Evolutionary conservation across 768 basidiomycete genomes (phyloP), one percentile per base, ranked within the genome.

Genomic region (Suillus subaureus): DNA sequence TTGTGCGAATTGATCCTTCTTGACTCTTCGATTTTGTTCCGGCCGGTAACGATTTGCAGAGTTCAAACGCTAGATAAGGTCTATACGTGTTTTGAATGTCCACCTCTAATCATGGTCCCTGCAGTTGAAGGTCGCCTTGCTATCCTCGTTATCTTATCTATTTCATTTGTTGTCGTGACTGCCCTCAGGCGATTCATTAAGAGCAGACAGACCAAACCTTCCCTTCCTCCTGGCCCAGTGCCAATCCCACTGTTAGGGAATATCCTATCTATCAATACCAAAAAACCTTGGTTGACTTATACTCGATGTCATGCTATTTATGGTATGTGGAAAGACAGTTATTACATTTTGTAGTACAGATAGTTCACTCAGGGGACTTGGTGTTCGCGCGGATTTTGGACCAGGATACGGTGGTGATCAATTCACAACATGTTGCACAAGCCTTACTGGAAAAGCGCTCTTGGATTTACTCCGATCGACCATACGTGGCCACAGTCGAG

Each of bases 151-250:
- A 4, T 56, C n/a, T 23, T 56, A 15, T 13, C 15, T 23, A 37
- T 57, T 37, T 57, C 35, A 3, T 23, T 39, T 15, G 1, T 37
- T 57, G 15, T 16, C 49, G 13, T 52, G 16, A 28, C 28, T 28
- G 28, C 51, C 0, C 28, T 54, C 28, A 21, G 11, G 18, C 4
- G 28, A 28, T 54, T 40, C 78, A 28, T 52, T 16, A 18, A 52
- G 26, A 52, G 31, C 4, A 28, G 16, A 28, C 26, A 18, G 15
- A 18, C 7, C 16, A 31, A 6, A 18, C 51, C 16, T 52, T 8
- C 64, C 70, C 51, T 77, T 39, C 84, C 84, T 18, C 85, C 85
- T 58, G 85, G 85, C 12, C 85, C 85, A 4, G 76, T 73, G 42
- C 78, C 79, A 8, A 71, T 78, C 18, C 84, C 83, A 13, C 62